Base-by-base conservation (phyloP, 495 filamentous ascomycete genomes). In the Eremomyces bilateralis region DNA sequence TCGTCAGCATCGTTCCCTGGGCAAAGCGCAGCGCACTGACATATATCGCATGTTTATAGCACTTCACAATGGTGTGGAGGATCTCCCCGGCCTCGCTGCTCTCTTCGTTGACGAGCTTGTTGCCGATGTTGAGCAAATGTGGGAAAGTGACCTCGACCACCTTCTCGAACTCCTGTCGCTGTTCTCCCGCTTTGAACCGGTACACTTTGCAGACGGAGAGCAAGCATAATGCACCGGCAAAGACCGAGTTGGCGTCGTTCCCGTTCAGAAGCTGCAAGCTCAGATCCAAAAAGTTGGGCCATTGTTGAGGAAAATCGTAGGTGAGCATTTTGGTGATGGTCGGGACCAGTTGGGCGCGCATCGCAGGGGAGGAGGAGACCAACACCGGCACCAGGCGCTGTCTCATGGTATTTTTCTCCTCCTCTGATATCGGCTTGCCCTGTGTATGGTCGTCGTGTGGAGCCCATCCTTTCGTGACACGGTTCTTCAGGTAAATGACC, bases 401-500 rank as follows among this genome's bases (percentile, higher is more conserved):
- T 37, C 84, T 69, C 50, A 95, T 81, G 37, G 71, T 65, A n/a
- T 67, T 63, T 55, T 92, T 93, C 54, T 90, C 88, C 41, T 76
- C 69, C 45, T 94, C 85, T 37, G 77, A 64, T 52, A 97, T 88
- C 31, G 70, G 63, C 46, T 60, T 69, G 56, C 67, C 58, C 49
- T 61, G 57, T 65, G 44, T 63, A 35, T 39, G 58, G 15, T 91
- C 80, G 44, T 92, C 80, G 48, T 65, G 63, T 31, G 66, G 69
- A 21, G 73, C 62, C 88, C 88, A 97, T 36, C 78, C 82, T 47
- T 83, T 74, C 51, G 71, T 81, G 51, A 93, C 77, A 48, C 84
- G 76, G 54, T 95, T 93, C 62, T 97, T 97, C 49, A 97, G 66
- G 57, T 95, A 97, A 39, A 97, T 77, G 50, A 83, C 90, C 44